phyloP scores from a whole-genome alignment of 2,329 filamentous ascomycete genomes.

The Onygenales sp. region DNA sequence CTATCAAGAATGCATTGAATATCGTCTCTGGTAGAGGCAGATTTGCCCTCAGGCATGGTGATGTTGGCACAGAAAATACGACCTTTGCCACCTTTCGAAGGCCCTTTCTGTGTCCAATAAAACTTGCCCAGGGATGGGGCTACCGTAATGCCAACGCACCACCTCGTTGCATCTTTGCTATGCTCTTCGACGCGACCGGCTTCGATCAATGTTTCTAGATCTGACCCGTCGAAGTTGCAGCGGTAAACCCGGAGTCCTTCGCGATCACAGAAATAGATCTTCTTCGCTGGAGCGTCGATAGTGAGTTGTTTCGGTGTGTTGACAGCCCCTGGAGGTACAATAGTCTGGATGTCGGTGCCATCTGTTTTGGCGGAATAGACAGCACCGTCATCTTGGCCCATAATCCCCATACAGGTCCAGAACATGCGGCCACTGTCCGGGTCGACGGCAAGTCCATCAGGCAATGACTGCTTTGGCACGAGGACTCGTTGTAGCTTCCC shows the following conservation, averaged over 20 bases:
- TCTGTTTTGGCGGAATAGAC: constrained; percentile 41
- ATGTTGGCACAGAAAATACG: constrained; percentile 45
- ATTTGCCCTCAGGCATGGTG: constrained; percentile 25
- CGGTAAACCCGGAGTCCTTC: constrained; percentile 33
- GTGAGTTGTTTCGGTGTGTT: constrained; percentile 42
- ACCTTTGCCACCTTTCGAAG: constrained; percentile 41
- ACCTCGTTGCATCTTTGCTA: constrained; percentile 27
- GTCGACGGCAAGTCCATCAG: constrained; percentile 38
- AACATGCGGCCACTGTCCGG: constrained; percentile 29
- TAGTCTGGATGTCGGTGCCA: constrained; percentile 34
- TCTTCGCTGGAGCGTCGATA: constrained; percentile 17
- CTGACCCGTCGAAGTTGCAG: constrained; percentile 25
- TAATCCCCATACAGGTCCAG: constrained; percentile 43
- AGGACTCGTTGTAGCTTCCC: not conserved
- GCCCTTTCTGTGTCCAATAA: constrained; percentile 54
- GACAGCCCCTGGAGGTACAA: constrained; percentile 36
- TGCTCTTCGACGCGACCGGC: constrained; percentile 19
- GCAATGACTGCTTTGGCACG: constrained; percentile 16
- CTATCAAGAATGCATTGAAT: constrained; percentile 34
- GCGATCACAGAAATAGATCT: constrained; percentile 36
- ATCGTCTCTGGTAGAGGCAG: constrained; percentile 30
- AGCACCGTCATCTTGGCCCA: constrained; percentile 31
- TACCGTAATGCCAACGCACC: constrained; percentile 50
- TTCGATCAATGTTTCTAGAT: constrained; percentile 31
- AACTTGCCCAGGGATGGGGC: constrained; percentile 35